Percentiles rank a stretch among this genome's conserved stretches.
Conservation (phyloP, 345 rosid genomes). For the Stellera chamaejasme region DNA sequence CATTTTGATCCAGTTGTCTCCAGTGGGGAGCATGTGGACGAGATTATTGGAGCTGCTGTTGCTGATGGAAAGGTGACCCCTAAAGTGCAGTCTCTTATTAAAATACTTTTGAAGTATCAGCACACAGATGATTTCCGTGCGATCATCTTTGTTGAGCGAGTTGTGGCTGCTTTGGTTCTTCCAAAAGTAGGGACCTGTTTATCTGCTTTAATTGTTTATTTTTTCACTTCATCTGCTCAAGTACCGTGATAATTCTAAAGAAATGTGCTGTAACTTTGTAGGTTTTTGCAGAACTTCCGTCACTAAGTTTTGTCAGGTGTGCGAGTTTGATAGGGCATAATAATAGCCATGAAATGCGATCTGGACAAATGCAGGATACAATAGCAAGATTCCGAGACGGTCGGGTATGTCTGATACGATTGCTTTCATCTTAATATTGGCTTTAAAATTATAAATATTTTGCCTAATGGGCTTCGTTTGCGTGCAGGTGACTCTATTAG, state of each 20-base stretch:
- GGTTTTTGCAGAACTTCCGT: slow-evolving; percentile 93
- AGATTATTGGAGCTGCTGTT: slow-evolving; percentile 90
- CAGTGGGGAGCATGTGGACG: slow-evolving; percentile 96
- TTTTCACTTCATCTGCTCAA: slow-evolving; percentile 6
- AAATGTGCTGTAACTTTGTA: slow-evolving; percentile 24
- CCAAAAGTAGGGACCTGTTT: slow-evolving; percentile 57
- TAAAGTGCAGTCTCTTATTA: slow-evolving; percentile 84
- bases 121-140: slow-evolving; percentile 95
- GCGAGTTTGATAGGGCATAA: slow-evolving; percentile 98
- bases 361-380: slow-evolving; percentile 94
- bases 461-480: slow-evolving; percentile 12
- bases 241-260: not conserved
- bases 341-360: slow-evolving; percentile 92
- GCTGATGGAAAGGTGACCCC: slow-evolving; percentile 99
- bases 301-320: slow-evolving; percentile 68
- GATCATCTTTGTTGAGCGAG: slow-evolving; percentile 96
- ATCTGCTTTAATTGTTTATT: not conserved
- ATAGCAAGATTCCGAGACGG: slow-evolving; percentile 93
- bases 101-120: slow-evolving; percentile 80
- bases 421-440: not conserved
- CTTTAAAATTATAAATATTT: slow-evolving; percentile 6
- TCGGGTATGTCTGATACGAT: slow-evolving; percentile 49
- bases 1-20: slow-evolving; percentile 62
- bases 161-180: slow-evolving; percentile 95
- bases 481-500: slow-evolving; percentile 77